A percentile compares a stretch with the other conserved stretches of the same genome.
Evolutionary conservation across 2,329 filamentous ascomycete species (phyloP).

Genomic region (Phaeosphaeriaceae sp.): DNA sequence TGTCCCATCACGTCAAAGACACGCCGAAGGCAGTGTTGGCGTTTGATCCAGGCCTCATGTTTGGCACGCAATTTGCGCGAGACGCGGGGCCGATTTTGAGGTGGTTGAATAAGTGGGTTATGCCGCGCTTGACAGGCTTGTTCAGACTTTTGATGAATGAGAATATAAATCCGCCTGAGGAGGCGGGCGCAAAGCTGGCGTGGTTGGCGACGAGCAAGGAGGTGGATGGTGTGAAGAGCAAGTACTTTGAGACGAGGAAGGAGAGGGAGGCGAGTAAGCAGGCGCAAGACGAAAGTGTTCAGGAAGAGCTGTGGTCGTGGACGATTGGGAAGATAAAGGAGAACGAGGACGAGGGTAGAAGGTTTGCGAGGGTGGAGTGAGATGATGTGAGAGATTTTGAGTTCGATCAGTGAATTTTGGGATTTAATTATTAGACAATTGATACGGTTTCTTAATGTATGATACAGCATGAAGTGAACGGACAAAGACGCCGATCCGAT

Average conservation of each 20-base stretch:
- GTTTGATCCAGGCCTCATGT: constrained; percentile 59
- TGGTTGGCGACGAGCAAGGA: constrained; percentile 49
- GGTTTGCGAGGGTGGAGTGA: constrained; percentile 24
- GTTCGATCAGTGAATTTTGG: background rate
- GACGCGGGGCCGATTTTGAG: constrained; percentile 20
- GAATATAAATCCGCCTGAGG: constrained; percentile 50
- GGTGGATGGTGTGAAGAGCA: constrained; percentile 44
- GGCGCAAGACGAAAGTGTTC: constrained; percentile 55
- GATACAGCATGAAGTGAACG: background rate
- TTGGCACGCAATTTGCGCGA: constrained; percentile 54
- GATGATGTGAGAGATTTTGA: background rate
- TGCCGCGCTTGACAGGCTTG: constrained; percentile 46
- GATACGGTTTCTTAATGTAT: background rate
- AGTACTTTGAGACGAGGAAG: constrained; percentile 55
- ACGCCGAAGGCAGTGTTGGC: constrained; percentile 48
- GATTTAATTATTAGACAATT: background rate
- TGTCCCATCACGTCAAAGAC: constrained; percentile 39
- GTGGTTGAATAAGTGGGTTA: constrained; percentile 10
- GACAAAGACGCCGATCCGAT: background rate
- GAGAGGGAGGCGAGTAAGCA: constrained; percentile 51
- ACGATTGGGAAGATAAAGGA: constrained; percentile 47
- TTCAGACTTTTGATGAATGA: constrained; percentile 38
- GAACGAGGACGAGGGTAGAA: constrained; percentile 29
- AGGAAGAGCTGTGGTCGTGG: constrained; percentile 56
- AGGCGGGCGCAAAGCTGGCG: constrained; percentile 53